phyloP scores from a whole-genome alignment of 192 early-diverging fungal species.

The Linderina pennispora region DNA sequence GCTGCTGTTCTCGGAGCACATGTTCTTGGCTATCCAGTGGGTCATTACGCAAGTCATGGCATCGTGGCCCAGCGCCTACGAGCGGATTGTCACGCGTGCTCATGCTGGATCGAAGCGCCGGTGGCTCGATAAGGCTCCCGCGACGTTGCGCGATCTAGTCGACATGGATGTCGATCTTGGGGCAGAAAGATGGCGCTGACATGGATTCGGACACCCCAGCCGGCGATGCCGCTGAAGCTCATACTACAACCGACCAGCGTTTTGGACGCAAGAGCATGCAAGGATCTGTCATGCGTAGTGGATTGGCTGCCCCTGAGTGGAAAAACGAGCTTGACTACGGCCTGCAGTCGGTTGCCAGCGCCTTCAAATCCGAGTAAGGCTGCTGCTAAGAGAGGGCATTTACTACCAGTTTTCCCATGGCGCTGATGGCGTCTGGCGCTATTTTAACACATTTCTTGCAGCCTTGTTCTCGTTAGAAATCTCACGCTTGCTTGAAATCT shows the following conservation, averaged over 20 bases:
- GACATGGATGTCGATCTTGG: background rate
- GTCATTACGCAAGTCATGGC: slow-evolving; percentile 27
- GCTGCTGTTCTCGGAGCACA: slow-evolving; percentile 42
- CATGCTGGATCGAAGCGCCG: slow-evolving; percentile 34
- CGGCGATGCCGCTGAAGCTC: background rate
- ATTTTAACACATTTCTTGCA: too few relatives aligned
- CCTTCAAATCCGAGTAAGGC: slow-evolving; percentile 15
- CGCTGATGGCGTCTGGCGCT: too few relatives aligned
- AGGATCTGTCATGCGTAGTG: too few relatives aligned
- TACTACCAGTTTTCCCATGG: too few relatives aligned
- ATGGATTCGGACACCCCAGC: slow-evolving; percentile 1
- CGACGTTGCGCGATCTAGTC: slow-evolving; percentile 22
- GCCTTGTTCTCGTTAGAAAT: too few relatives aligned
- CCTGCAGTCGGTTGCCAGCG: slow-evolving; percentile 16
- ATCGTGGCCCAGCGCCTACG: slow-evolving; percentile 41
- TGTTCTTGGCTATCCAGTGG: slow-evolving; percentile 38
- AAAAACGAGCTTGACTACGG: slow-evolving; percentile 26
- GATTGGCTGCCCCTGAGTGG: too few relatives aligned
- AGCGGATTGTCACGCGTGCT: slow-evolving; percentile 31
- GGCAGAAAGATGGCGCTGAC: too few relatives aligned
- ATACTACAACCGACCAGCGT: too few relatives aligned
- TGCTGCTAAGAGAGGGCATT: background rate
- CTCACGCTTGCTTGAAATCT: too few relatives aligned
- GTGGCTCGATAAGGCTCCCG: slow-evolving; percentile 34
- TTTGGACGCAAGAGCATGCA: too few relatives aligned